These are phyloP conservation scores for Epichloe bromicola DNA, from an alignment of 2,329 filamentous ascomycete species.

Conservation along the genomic window DNA sequence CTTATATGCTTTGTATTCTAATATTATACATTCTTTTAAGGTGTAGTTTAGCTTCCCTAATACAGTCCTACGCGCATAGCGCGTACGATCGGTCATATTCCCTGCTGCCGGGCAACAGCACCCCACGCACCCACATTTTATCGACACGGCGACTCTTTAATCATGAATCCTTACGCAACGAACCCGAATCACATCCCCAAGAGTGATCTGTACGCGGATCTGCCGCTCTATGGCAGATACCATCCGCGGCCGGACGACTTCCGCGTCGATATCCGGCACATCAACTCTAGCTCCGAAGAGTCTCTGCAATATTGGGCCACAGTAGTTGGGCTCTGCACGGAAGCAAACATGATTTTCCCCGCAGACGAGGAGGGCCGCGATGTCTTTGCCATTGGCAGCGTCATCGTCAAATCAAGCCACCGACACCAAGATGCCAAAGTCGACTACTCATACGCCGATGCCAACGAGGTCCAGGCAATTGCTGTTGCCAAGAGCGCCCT, in stretches of 20 bases:
- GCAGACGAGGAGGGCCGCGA: constrained; percentile 22
- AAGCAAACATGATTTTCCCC: constrained; percentile 11
- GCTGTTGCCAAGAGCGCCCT: constrained; percentile 17
- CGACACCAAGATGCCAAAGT: constrained; percentile 11
- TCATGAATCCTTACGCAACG: neutral
- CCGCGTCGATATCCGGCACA: constrained; percentile 8
- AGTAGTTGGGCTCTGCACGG: constrained; percentile 19
- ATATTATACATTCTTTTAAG: too few species aligned
- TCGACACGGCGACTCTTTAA: too few species aligned
- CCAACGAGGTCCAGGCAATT: constrained; percentile 25
- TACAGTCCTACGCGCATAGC: too few species aligned
- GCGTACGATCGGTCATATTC: too few species aligned
- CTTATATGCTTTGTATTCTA: too few species aligned
- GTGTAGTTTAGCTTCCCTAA: too few species aligned
- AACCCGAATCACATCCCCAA: neutral
- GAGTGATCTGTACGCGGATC: neutral
- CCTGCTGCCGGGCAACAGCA: too few species aligned
- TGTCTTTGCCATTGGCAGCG: constrained; percentile 27
- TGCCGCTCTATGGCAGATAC: neutral
- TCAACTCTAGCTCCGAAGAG: constrained; percentile 12
- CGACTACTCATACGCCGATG: constrained; percentile 27
- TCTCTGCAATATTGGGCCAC: constrained; percentile 19
- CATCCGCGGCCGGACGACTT: constrained; percentile 1
- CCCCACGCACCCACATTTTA: too few species aligned
- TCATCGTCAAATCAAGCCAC: constrained; percentile 27